Base-by-base conservation (phyloP, 768 basidiomycete genomes). In the Udeniomyces megalosporus region DNA sequence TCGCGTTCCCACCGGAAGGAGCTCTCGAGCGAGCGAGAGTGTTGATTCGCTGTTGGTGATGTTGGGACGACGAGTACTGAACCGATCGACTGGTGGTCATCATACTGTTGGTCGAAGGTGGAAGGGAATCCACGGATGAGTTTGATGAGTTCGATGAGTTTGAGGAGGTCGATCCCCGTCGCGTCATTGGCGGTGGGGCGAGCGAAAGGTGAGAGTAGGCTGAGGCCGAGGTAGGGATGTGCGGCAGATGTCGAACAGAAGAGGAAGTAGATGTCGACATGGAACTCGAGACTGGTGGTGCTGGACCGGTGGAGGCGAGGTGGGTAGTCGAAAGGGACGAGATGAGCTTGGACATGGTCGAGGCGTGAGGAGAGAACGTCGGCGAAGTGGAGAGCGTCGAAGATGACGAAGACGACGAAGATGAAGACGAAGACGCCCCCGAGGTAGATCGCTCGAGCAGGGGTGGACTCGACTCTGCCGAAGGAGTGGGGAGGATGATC, bases 251-350 rank as follows among this genome's bases (percentile, higher is more conserved):
- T 28, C 50, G 50, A 52, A 17, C 50, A 15, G 28, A 26, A 52
- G 50, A 31, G 26, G 44, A 29, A 29, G 35, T n/a, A n/a, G n/a
- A n/a, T n/a, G 12, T 57, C 29, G 28, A 42, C 35, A 34, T 38
- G n/a, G n/a, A n/a, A n/a, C n/a, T n/a, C n/a, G n/a, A n/a, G n/a
- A n/a, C n/a, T n/a, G n/a, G 22, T 14, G 53, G 17, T 20, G 44
- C 14, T 28, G 57, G 32, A 22, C 26, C 20, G 54, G 32, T 20
- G 35, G 47, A 29, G 29, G 38, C 38, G 50, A 63, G 24, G 49
- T 57, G 47, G 42, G 62, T 50, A 7, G 48, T 52, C 49, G 62
- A 63, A 22, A 63, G 49, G 34, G 62, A 63, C 26, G 28, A 63
- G 51, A 12, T 54, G 24, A 24, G 31, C 32, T n/a, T n/a, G n/a